phyloP scores from a whole-genome alignment of 2,329 filamentous ascomycete genomes.

The Zymoseptoria tritici region DNA sequence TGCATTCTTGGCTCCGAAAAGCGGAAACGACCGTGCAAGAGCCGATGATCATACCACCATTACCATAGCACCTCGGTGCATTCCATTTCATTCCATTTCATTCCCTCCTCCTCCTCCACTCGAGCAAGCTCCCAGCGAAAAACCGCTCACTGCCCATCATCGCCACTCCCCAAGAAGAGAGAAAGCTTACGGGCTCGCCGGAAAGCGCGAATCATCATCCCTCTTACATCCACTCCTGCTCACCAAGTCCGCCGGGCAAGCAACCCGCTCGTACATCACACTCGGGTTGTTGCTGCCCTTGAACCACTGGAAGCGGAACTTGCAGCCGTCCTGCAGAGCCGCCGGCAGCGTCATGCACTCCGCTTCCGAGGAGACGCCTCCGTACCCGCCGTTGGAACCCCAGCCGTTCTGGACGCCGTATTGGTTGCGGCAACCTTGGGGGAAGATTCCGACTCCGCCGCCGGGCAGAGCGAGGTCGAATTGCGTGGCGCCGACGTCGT shows the following conservation, averaged over 20 bases:
- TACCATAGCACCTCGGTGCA: too few species aligned
- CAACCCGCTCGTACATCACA: constrained; percentile 50
- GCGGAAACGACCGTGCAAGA: too few species aligned
- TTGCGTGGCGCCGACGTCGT: constrained; percentile 50
- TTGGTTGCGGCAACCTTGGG: background rate
- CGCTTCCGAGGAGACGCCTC: constrained; percentile 34
- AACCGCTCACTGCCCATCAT: too few species aligned
- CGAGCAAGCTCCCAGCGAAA: too few species aligned
- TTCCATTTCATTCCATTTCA: too few species aligned
- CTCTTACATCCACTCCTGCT: constrained; percentile 36
- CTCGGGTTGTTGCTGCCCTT: constrained; percentile 32
- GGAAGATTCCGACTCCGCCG: constrained; percentile 48
- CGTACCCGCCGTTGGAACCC: constrained; percentile 1
- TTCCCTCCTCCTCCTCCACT: too few species aligned
- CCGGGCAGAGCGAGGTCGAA: constrained; percentile 50
- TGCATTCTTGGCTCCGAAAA: too few species aligned
- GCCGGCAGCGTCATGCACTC: constrained; percentile 52
- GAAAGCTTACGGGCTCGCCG: background rate
- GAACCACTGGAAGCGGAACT: constrained; percentile 60
- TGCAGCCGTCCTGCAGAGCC: constrained; percentile 50
- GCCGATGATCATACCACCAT: too few species aligned
- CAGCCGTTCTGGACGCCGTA: constrained; percentile 40
- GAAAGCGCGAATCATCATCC: background rate
- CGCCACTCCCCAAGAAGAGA: too few species aligned
- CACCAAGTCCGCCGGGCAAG: constrained; percentile 47